These are phyloP conservation scores for Hydnomerulius pinastri DNA, from an alignment of 768 basidiomycete genomes.

Conservation along the genomic window DNA sequence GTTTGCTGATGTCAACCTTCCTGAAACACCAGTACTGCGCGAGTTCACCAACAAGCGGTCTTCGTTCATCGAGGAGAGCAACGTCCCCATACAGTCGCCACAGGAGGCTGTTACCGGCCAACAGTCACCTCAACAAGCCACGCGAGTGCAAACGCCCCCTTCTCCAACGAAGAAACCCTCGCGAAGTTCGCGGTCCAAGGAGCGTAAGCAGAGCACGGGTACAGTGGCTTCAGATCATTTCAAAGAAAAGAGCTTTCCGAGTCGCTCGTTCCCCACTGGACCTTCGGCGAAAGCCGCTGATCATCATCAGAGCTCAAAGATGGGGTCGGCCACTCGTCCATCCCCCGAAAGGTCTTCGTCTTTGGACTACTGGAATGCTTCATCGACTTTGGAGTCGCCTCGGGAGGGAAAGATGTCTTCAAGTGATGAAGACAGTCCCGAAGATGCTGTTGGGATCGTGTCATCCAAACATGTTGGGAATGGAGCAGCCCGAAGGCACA, in stretches of 20 bases:
- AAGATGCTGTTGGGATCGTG: constrained; percentile 41
- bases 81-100: constrained; percentile 26
- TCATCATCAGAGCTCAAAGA: constrained; percentile 7
- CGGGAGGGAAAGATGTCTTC: constrained; percentile 43
- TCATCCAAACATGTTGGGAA: constrained; percentile 24
- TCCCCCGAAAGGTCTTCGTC: constrained; percentile 25
- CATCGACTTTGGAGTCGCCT: constrained; percentile 30
- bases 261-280: constrained; percentile 4
- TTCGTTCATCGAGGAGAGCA: constrained; percentile 58
- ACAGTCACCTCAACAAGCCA: constrained; percentile 10
- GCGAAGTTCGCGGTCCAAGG: constrained; percentile 38
- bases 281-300: constrained; percentile 11
- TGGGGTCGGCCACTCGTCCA: constrained; percentile 8
- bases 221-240: constrained; percentile 5
- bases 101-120: constrained; percentile 36
- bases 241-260: constrained; percentile 5
- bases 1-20: constrained; percentile 11
- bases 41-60: constrained; percentile 74
- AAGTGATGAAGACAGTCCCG: constrained; percentile 58
- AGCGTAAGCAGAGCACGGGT: constrained; percentile 23
- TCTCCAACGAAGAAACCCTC: constrained; percentile 21
- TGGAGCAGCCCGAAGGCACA: constrained; percentile 33
- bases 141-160: constrained; percentile 12
- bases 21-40: constrained; percentile 54
- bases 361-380: constrained; percentile 52